These are phyloP conservation scores for Luffa acutangula DNA, from an alignment of 306 rosid genomes.

Conservation along the genomic window DNA sequence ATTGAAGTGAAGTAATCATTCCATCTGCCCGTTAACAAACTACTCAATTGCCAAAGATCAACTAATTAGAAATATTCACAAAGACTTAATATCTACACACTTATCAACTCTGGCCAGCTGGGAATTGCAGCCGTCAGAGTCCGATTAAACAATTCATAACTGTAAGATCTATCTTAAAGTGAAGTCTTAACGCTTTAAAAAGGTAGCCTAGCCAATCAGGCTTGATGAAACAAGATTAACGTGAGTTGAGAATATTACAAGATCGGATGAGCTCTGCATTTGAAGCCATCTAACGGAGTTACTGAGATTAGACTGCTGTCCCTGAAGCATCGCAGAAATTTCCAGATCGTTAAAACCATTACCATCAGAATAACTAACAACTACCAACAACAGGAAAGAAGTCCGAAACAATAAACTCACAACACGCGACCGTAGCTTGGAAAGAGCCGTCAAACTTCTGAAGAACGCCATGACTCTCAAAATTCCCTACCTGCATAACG, in stretches of 20 bases:
- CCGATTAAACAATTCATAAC: background rate
- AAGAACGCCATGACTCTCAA: conserved; percentile 38
- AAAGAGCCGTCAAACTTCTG: conserved; percentile 57
- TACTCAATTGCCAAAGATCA: background rate
- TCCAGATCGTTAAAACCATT: background rate
- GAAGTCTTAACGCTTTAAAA: background rate
- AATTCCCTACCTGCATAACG: conserved; percentile 7
- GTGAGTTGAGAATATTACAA: conserved; percentile 28
- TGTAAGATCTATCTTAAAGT: background rate
- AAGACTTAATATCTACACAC: background rate
- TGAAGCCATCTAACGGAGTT: conserved; percentile 86
- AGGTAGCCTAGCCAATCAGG: background rate
- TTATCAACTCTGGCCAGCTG: background rate
- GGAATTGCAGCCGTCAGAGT: background rate
- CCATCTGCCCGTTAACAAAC: background rate
- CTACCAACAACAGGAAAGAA: background rate
- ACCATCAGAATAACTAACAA: background rate
- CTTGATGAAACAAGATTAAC: background rate
- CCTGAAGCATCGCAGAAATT: conserved; percentile 28
- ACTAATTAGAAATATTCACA: background rate
- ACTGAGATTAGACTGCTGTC: conserved; percentile 57
- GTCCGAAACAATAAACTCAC: conserved; percentile 24
- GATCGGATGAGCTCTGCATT: conserved; percentile 48
- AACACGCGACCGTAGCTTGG: conserved; percentile 73
- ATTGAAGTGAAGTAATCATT: background rate